phyloP scores from a whole-genome alignment of 495 filamentous ascomycete genomes.

The Trichoderma asperelloides region DNA sequence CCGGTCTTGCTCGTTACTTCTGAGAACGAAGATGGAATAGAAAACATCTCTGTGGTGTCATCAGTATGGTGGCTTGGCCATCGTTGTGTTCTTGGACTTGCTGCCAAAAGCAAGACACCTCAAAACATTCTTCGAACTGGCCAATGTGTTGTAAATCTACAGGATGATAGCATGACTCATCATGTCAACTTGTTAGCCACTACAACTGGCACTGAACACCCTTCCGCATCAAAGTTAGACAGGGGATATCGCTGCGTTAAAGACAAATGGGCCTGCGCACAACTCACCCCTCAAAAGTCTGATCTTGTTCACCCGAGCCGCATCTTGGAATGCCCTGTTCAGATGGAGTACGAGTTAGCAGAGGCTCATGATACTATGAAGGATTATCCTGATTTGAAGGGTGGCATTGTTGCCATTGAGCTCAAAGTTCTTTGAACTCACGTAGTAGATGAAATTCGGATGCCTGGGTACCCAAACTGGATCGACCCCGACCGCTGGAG shows the following conservation, averaged over 20 bases:
- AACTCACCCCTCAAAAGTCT: slow-evolving; percentile 26
- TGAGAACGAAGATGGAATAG: slow-evolving; percentile 32
- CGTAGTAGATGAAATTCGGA: slow-evolving; percentile 18
- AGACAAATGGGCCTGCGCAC: slow-evolving; percentile 32
- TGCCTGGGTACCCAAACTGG: slow-evolving; percentile 31
- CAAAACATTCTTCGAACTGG: slow-evolving; percentile 34
- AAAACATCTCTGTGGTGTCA: slow-evolving; percentile 36
- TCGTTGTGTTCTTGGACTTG: slow-evolving; percentile 37
- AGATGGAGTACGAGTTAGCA: slow-evolving; percentile 33
- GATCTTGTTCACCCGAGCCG: slow-evolving; percentile 22
- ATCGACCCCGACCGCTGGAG: slow-evolving; percentile 34
- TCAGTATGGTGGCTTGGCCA: slow-evolving; percentile 40
- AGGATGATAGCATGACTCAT: slow-evolving; percentile 28
- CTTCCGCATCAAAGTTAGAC: slow-evolving; percentile 20
- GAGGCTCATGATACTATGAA: slow-evolving; percentile 23
- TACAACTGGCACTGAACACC: slow-evolving; percentile 28
- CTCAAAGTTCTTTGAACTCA: slow-evolving; percentile 25
- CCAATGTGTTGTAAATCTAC: slow-evolving; percentile 37
- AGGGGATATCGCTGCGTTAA: slow-evolving; percentile 27
- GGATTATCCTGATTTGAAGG: slow-evolving; percentile 21
- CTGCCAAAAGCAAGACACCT: slow-evolving; percentile 29
- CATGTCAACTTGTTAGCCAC: slow-evolving; percentile 30
- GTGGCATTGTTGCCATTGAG: slow-evolving; percentile 22
- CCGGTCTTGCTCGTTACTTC: slow-evolving; percentile 35
- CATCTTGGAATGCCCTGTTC: slow-evolving; percentile 33